These are phyloP conservation scores for Dunaliella sp. DNA, from an alignment of 139 green algal genomes.

Conservation along the genomic window DNA sequence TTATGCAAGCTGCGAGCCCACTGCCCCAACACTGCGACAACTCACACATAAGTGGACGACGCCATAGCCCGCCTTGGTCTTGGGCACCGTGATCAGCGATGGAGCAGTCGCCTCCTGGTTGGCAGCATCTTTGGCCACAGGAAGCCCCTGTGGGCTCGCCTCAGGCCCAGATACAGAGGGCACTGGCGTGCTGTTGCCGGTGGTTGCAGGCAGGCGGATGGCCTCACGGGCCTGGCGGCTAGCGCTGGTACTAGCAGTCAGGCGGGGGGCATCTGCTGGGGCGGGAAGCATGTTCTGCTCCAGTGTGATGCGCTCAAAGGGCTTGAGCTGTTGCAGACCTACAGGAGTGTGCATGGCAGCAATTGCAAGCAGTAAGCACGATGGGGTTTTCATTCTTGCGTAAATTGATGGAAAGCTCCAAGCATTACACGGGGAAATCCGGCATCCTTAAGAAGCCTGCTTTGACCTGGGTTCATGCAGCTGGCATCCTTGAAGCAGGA, in stretches of 20 bases:
- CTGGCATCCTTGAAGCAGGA: too few species aligned
- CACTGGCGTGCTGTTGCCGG: not conserved
- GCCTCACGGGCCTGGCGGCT: not conserved
- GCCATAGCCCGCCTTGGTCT: constrained; percentile 1
- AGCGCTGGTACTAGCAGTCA: constrained; percentile 10
- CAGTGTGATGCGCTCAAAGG: constrained; percentile 33
- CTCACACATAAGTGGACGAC: constrained; percentile 5
- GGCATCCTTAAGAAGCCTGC: too few species aligned
- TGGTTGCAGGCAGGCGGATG: not conserved
- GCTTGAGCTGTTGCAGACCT: constrained; percentile 40
- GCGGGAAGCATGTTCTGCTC: constrained; percentile 17
- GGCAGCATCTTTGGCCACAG: too few species aligned
- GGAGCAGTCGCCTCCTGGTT: not conserved
- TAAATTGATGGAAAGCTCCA: too few species aligned
- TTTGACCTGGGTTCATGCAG: too few species aligned
- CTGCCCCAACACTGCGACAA: too few species aligned
- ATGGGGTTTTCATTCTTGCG: too few species aligned
- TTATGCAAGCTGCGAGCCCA: too few species aligned
- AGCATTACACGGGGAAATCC: too few species aligned
- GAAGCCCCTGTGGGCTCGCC: not conserved
- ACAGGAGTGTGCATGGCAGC: too few species aligned
- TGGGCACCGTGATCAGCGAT: not conserved
- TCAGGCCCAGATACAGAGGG: not conserved
- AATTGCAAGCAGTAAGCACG: too few species aligned
- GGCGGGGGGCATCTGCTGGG: not conserved